A percentile compares a stretch with the other conserved stretches of the same genome.
phyloP scores from a whole-genome alignment of 257 asterid genomes.

The Penstemon eatonii region DNA sequence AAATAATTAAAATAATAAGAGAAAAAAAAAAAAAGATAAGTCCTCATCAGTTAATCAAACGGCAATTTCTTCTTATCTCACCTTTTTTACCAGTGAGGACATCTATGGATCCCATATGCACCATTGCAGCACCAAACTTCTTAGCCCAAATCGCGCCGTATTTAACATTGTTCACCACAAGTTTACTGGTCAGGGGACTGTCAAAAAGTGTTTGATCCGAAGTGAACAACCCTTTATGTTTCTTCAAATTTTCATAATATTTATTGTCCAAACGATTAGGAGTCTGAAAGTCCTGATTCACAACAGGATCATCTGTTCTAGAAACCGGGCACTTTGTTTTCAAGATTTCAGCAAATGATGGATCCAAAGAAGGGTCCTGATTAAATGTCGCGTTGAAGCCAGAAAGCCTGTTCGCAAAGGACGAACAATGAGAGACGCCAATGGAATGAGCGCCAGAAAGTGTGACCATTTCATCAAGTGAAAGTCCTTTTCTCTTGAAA shows the following conservation, averaged over 20 bases:
- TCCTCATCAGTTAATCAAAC: conserved; percentile 37
- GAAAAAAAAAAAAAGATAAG: too few species aligned
- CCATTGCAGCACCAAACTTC: conserved; percentile 65
- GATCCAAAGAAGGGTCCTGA: conserved; percentile 32
- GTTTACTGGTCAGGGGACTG: conserved; percentile 41
- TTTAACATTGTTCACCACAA: conserved; percentile 38
- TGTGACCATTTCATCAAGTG: conserved; percentile 45
- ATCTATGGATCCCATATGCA: conserved; percentile 55
- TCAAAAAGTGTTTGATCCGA: conserved; percentile 47
- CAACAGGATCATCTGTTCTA: conserved; percentile 14
- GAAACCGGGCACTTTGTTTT: conserved; percentile 33
- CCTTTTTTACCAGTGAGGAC: conserved; percentile 53
- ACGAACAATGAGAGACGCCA: conserved; percentile 38
- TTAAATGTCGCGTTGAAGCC: conserved; percentile 7
- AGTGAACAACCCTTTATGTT: conserved; percentile 34
- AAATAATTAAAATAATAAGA: neutral
- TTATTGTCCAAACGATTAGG: conserved; percentile 30
- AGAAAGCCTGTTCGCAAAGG: conserved; percentile 33
- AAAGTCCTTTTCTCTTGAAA: conserved; percentile 38
- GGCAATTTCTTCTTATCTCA: conserved; percentile 55
- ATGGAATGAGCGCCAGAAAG: conserved; percentile 52
- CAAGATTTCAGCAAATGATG: conserved; percentile 17
- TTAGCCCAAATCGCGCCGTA: conserved; percentile 41
- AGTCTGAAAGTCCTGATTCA: conserved; percentile 7
- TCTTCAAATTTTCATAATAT: conserved; percentile 32